Evolutionary conservation across 1,139 yeast species (phyloP).

Genomic region (Candida frijolesensis): DNA sequence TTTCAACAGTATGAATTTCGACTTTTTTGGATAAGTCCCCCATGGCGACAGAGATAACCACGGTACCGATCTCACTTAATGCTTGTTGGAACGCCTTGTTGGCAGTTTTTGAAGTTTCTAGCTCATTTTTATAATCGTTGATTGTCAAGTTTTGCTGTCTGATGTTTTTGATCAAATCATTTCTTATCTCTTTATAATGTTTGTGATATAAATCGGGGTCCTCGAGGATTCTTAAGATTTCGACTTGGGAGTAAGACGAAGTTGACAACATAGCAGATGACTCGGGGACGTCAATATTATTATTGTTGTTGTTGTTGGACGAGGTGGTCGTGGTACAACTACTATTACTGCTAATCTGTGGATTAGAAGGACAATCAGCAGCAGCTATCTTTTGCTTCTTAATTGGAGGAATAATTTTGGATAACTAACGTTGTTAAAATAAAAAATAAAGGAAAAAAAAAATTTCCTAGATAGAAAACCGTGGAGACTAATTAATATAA

Average conservation of each 20-base stretch:
- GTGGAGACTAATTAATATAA: no score
- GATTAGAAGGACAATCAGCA: background rate
- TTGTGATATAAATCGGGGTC: slow-evolving; percentile 42
- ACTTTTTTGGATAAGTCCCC: slow-evolving; percentile 84
- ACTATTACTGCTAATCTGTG: background rate
- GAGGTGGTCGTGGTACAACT: slow-evolving; percentile 2
- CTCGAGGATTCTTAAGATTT: slow-evolving; percentile 38
- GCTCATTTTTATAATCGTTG: slow-evolving; percentile 36
- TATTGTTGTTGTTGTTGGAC: background rate
- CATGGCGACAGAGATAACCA: slow-evolving; percentile 80
- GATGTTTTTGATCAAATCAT: slow-evolving; percentile 33
- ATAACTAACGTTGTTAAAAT: background rate
- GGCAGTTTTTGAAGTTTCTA: slow-evolving; percentile 60
- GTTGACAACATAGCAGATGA: slow-evolving; percentile 3
- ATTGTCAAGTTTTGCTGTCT: slow-evolving; percentile 34
- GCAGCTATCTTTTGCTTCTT: slow-evolving; percentile 14
- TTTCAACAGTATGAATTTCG: slow-evolving; percentile 68
- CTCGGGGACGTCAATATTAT: background rate
- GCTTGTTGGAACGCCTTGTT: slow-evolving; percentile 80
- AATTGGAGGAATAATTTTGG: slow-evolving; percentile 17
- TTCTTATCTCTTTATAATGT: slow-evolving; percentile 34
- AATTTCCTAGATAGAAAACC: background rate
- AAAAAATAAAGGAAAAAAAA: background rate
- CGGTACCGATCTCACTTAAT: slow-evolving; percentile 76
- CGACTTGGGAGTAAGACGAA: slow-evolving; percentile 21